Conservation (phyloP, 73 alveolate species). For the Tetrahymena thermophila region DNA sequence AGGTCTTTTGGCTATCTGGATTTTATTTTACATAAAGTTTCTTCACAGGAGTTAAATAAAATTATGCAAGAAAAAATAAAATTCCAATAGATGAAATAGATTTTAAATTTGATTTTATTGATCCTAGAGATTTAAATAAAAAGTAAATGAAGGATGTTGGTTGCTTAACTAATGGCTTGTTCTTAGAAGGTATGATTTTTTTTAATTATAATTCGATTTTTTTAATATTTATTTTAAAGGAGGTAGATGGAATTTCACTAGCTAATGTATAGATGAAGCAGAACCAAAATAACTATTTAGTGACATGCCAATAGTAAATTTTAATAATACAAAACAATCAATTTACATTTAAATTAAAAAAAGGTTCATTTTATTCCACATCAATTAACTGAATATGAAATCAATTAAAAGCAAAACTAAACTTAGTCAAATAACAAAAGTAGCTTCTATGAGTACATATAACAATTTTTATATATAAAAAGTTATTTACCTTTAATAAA, state of each 20-base stretch:
- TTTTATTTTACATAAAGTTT: slow-evolving; percentile 92
- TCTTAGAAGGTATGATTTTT: slow-evolving; percentile 66
- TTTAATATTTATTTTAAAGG: neutral
- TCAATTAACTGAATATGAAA: slow-evolving; percentile 68
- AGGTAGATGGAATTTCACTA: neutral
- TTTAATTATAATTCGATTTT: neutral
- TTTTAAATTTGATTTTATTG: slow-evolving; percentile 57
- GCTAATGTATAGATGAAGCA: neutral
- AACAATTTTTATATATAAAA: neutral
- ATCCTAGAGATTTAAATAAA: slow-evolving; percentile 3
- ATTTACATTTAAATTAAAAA: slow-evolving; percentile 48
- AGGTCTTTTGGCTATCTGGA: slow-evolving; percentile 93
- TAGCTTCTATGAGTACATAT: neutral
- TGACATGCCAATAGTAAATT: neutral
- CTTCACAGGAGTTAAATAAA: slow-evolving; percentile 89
- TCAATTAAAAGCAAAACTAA: slow-evolving; percentile 28
- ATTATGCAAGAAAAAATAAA: slow-evolving; percentile 86
- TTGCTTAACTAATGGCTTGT: slow-evolving; percentile 57
- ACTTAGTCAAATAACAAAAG: slow-evolving; percentile 12
- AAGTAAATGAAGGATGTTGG: slow-evolving; percentile 60
- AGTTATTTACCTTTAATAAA: neutral
- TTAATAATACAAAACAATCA: neutral
- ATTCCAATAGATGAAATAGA: slow-evolving; percentile 86
- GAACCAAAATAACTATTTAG: neutral
- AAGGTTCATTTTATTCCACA: slow-evolving; percentile 64